Evolutionary conservation across 2,329 filamentous ascomycete genomes (phyloP), one percentile per base, ranked within the genome.

Genomic region (Berkeleyomyces basicola): DNA sequence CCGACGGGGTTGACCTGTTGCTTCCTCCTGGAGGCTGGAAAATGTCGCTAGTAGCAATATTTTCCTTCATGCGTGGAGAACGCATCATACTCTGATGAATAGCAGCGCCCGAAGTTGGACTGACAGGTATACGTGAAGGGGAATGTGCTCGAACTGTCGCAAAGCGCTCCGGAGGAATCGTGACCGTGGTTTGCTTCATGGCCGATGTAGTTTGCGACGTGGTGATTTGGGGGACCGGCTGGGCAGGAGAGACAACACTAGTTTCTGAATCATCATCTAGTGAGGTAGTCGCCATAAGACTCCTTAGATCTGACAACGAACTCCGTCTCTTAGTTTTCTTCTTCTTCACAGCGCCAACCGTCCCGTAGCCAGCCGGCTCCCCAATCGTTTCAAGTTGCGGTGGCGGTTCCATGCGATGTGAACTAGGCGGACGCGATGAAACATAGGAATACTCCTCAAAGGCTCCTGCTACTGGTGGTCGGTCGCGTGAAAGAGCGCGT

Each of bases 291-390:
- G 79, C 80, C 74, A 92, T 84, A 16, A 88, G 76, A 63, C 77
- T 79, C 67, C 84, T 87, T 58, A 97, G 78, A 71, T 97, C 92
- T 3, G 91, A 96, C 49, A 97, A 75, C 36, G 91, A 96, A 74
- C 91, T 96, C 70, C 92, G 85, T 62, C 92, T 82, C 76, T 95
- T 96, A 67, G 49, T 62, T 75, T 85, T 91, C 70, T 81, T 84
- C 53, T 77, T 74, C n/a, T 71, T 71, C 67, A 75, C 79, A 0
- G 70, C 65, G 0, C 70, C 64, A 59, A 33, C 10, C 70, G 63
- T 53, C 3, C 71, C 67, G 7, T 68, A 66, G 14, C 72, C 73
- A 0, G 77, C 75, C 0, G 81, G 81, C 68, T 83, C 81, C 14
- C 80, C 81, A 59, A 84, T 83, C 0, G 81, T 83, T 68, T 81